Evolutionary conservation across 192 early-diverging fungal species (phyloP).

Genomic region (Chytriomyces sp.): DNA sequence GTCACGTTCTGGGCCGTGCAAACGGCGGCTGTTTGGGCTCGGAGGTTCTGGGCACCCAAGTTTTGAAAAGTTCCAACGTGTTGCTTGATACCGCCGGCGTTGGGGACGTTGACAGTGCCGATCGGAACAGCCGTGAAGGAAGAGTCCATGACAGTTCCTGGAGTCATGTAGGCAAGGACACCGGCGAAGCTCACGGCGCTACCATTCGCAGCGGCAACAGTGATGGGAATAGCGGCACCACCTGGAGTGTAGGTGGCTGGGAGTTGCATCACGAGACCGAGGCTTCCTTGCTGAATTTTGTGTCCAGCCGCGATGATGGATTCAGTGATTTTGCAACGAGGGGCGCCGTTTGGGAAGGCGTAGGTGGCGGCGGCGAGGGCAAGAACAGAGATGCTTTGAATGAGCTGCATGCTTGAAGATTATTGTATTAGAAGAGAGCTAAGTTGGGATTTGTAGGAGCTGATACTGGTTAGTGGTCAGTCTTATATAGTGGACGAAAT

Average conservation of each 20-base stretch:
- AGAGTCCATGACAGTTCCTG: slow-evolving; percentile 29
- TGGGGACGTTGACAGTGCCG: not conserved
- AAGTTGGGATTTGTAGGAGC: no score
- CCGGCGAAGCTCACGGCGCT: slow-evolving; percentile 15
- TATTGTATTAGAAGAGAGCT: no score
- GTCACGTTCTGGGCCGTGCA: slow-evolving; percentile 34
- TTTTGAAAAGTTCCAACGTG: slow-evolving; percentile 20
- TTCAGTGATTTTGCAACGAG: slow-evolving; percentile 12
- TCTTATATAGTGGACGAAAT: no score
- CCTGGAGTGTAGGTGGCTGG: slow-evolving; percentile 30
- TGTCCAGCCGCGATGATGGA: slow-evolving; percentile 3
- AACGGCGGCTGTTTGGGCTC: slow-evolving; percentile 41
- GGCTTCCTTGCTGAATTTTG: not conserved
- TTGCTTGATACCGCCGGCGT: no score
- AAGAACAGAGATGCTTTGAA: not conserved
- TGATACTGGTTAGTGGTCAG: no score
- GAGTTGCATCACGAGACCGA: not conserved
- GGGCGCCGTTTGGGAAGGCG: slow-evolving; percentile 26
- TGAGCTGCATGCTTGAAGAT: not conserved
- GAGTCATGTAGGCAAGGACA: slow-evolving; percentile 41
- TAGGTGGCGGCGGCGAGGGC: not conserved
- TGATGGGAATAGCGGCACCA: slow-evolving; percentile 22
- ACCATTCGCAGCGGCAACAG: not conserved
- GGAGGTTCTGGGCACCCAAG: slow-evolving; percentile 34
- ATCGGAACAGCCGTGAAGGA: slow-evolving; percentile 8